Percentiles rank a stretch among this genome's conserved stretches.
These are phyloP conservation scores for Aechmea fasciata DNA, from an alignment of 176 grass and related monocot genomes.

Conservation along the genomic window DNA sequence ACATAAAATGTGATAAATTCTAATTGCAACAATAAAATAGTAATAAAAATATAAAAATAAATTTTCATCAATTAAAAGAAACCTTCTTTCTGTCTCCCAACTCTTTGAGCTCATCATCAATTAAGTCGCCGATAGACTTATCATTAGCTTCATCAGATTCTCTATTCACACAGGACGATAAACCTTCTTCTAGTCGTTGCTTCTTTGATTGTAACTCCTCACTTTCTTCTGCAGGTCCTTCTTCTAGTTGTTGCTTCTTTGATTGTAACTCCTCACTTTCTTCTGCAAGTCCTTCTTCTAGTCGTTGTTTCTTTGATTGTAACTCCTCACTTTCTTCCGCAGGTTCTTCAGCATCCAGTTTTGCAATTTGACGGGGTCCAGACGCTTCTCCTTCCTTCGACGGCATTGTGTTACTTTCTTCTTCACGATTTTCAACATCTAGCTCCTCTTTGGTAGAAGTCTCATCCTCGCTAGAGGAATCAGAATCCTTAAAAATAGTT, in stretches of 20 bases:
- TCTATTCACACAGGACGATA: slow-evolving; percentile 9
- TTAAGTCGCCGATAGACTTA: slow-evolving; percentile 87
- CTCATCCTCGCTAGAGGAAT: slow-evolving; percentile 62
- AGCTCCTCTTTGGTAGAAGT: slow-evolving; percentile 26
- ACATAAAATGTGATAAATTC: background rate
- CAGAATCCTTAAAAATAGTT: slow-evolving; percentile 74
- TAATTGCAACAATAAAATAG: slow-evolving; percentile 1
- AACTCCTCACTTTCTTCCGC: slow-evolving; percentile 30
- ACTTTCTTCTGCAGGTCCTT: background rate
- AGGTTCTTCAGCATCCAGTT: slow-evolving; percentile 23
- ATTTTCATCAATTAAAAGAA: slow-evolving; percentile 12
- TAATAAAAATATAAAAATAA: slow-evolving; percentile 3
- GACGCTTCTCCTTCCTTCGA: slow-evolving; percentile 22
- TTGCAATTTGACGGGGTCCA: slow-evolving; percentile 4
- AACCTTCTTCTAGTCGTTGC: slow-evolving; percentile 31
- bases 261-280: slow-evolving; percentile 20
- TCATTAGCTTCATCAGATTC: slow-evolving; percentile 24
- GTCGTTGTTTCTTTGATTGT: slow-evolving; percentile 52
- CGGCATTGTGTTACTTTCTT: slow-evolving; percentile 22
- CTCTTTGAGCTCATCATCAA: slow-evolving; percentile 76
- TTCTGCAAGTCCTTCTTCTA: slow-evolving; percentile 18
- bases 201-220: slow-evolving; percentile 50
- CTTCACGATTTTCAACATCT: slow-evolving; percentile 27
- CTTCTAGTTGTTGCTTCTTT: slow-evolving; percentile 62
- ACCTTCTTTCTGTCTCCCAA: slow-evolving; percentile 85